Evolutionary conservation across 225 moss, liverwort and hornwort genomes (phyloP).

Genomic region (Asterella californica): DNA sequence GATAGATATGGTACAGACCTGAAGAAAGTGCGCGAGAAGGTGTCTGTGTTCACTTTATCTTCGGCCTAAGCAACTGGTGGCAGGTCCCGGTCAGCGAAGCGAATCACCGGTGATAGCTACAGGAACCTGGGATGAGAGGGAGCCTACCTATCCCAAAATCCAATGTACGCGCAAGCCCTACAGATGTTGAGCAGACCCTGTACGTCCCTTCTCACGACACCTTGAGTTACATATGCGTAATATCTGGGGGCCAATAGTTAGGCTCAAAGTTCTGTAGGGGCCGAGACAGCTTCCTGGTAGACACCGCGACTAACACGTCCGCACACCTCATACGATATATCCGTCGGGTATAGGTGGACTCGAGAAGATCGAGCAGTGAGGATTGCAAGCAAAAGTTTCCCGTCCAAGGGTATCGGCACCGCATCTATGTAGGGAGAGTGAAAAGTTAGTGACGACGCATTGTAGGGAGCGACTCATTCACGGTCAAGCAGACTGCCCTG

Average conservation of each 20-base stretch:
- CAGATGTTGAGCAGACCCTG: neutral
- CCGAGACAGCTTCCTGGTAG: neutral
- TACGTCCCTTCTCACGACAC: neutral
- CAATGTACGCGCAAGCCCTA: neutral
- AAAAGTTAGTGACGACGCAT: neutral
- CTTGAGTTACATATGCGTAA: no score
- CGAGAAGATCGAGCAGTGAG: neutral
- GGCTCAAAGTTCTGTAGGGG: no score
- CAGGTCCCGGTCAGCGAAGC: neutral
- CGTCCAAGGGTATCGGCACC: neutral
- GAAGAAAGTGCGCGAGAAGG: no score
- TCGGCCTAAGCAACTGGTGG: neutral
- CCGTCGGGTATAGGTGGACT: neutral
- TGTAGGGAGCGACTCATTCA: neutral
- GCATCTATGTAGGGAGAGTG: neutral
- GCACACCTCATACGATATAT: neutral
- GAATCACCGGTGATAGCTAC: conserved; percentile 2
- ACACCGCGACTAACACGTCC: neutral
- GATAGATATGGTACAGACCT: no score
- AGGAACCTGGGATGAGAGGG: neutral
- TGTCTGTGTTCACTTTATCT: neutral
- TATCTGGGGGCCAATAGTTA: no score
- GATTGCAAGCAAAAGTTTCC: neutral
- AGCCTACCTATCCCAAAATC: neutral
- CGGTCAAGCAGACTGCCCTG: neutral